Base-by-base conservation (phyloP, 805 yeast species). In the Pichia nakasei region DNA sequence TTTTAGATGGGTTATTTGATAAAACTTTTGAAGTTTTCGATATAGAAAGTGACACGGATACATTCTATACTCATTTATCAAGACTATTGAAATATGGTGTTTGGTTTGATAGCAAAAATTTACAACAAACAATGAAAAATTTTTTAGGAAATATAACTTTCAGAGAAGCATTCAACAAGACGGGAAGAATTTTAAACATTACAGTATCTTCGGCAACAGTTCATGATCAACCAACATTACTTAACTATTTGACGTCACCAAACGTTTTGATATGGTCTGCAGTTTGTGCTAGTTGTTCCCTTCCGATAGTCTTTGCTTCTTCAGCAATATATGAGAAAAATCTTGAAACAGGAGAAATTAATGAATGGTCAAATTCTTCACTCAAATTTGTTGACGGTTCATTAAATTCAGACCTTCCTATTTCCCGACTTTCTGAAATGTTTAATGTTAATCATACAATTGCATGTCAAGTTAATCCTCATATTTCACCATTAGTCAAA, bases 381-480 rank as follows among this genome's bases (percentile, higher is more conserved):
- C 76, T 82, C 32, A 82, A 84, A 54, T 93, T 84, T 63, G 89
- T 93, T 26, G 99, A 93, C 62, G 99, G 99, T 0, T 87, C 96
- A 0, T 96, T 93, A 8, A 94, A 91, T 57, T 85, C 86, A 50
- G 99, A 93, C 61, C 66, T 93, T 42, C 99, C 99, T 4, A 82
- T 88, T 22, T 73, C 94, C 2, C 73, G 97, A 52, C 68, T 93
- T 20, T 82, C 94, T 19, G 98, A 93, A 59, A 88, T 93, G 96
- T 93, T 93, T 61, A 91, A 93, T 57, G 96, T 93, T 26, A 95
- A 93, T 59, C 96, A 93, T 61, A 89, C 93, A 49, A 88, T 93
- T 53, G 98, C 97, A 0, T 91, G 95, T 38, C 99, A 93, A 60
- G 98, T 93, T 1, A 93, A 93, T 57, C 95, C 97, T 0, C 98